phyloP scores from a whole-genome alignment of 1,284 basidiomycete genomes.

The Rhodotorula mucilaginosa region DNA sequence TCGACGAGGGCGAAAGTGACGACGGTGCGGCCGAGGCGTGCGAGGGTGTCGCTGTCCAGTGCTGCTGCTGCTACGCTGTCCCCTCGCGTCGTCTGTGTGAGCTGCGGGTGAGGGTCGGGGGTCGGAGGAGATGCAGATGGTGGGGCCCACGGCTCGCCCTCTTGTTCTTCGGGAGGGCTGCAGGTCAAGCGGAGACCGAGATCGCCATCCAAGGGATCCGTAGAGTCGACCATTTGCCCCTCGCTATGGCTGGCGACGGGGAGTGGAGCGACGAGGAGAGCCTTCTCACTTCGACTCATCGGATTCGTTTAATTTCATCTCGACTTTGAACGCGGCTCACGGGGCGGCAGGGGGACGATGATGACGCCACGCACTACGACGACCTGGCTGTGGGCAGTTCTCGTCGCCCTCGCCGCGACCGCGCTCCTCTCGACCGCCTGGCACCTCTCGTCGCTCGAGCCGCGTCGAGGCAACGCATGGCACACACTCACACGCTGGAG shows the following conservation, averaged over 20 bases:
- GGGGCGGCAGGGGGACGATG: too few species aligned
- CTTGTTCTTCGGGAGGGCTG: not conserved
- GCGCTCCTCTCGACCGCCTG: not conserved
- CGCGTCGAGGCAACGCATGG: too few species aligned
- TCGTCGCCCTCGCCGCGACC: not conserved
- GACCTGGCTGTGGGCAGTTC: not conserved
- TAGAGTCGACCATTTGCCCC: too few species aligned
- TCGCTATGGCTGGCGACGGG: not conserved
- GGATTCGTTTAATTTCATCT: too few species aligned
- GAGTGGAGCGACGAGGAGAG: not conserved
- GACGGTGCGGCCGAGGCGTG: conserved; percentile 69
- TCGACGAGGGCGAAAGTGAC: conserved; percentile 76
- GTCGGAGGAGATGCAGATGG: not conserved
- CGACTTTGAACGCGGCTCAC: too few species aligned
- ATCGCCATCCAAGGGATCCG: not conserved
- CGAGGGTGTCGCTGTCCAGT: conserved; percentile 56
- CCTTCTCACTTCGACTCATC: too few species aligned
- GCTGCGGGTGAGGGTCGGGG: not conserved
- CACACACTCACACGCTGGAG: not conserved
- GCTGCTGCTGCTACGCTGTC: too few species aligned
- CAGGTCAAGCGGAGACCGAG: not conserved
- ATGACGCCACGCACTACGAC: too few species aligned
- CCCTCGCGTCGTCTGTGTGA: not conserved
- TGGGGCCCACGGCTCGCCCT: not conserved
- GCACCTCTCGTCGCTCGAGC: not conserved